phyloP scores from a whole-genome alignment of 768 basidiomycete species.

The Boletus rubescentipes region DNA sequence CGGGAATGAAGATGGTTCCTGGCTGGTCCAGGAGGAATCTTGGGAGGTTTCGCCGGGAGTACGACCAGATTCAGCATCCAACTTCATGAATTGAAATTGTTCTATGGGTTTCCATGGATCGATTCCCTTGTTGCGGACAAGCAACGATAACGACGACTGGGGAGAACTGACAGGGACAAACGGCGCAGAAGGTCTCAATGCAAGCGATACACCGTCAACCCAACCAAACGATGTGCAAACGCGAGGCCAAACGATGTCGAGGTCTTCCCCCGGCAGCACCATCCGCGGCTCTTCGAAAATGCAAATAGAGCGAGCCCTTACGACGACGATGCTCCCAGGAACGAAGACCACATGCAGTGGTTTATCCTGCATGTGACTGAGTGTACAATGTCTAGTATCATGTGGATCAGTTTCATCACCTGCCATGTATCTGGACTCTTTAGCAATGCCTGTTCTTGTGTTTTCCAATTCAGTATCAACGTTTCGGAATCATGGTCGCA shows the following conservation, averaged over 20 bases:
- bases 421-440: constrained; percentile 37
- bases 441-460: constrained; percentile 45
- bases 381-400: constrained; percentile 2
- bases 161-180: background rate
- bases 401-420: constrained; percentile 19
- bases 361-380: constrained; percentile 38
- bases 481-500: constrained; percentile 53
- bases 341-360: constrained; percentile 54
- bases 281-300: constrained; percentile 53
- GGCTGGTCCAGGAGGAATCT: constrained; percentile 16
- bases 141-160: constrained; percentile 41
- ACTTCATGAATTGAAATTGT: constrained; percentile 51
- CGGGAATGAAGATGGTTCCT: constrained; percentile 43
- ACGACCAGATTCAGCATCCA: constrained; percentile 35
- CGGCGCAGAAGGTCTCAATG: constrained; percentile 12
- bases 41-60: background rate
- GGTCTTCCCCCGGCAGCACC: constrained; percentile 11
- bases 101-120: constrained; percentile 57
- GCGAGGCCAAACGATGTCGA: constrained; percentile 27
- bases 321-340: constrained; percentile 49
- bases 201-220: constrained; percentile 58
- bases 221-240: constrained; percentile 60
- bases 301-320: constrained; percentile 56
- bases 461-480: constrained; percentile 56
- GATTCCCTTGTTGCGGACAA: constrained; percentile 57